phyloP scores from a whole-genome alignment of 352 stramenopile genomes.

The Globisporangium spiculum region DNA sequence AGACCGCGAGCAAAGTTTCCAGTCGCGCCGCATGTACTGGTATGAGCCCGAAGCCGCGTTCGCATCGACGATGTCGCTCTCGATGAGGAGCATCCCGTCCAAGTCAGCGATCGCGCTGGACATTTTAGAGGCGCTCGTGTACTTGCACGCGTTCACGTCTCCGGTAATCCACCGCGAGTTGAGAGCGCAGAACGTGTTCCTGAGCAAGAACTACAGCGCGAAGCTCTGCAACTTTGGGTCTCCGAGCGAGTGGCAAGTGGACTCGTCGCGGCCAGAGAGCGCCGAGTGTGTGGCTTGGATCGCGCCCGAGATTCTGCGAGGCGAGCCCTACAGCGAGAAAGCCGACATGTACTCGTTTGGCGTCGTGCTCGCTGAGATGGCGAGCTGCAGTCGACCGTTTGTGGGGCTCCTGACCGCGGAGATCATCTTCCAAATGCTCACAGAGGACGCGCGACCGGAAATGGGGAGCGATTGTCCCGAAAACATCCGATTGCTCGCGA shows the following conservation, averaged over 20 bases:
- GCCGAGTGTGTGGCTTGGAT: conserved; percentile 84
- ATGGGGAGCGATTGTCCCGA: conserved; percentile 54
- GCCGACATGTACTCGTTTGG: conserved; percentile 88
- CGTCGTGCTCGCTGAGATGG: conserved; percentile 72
- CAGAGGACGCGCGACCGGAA: conserved; percentile 41
- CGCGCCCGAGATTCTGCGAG: conserved; percentile 69
- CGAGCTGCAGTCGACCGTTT: conserved; percentile 62
- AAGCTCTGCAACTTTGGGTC: conserved; percentile 84
- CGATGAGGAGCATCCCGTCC: conserved; percentile 19
- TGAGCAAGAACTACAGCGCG: conserved; percentile 56
- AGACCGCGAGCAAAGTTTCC: conserved; percentile 13
- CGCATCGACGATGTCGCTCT: conserved; percentile 27
- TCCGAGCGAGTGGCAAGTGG: conserved; percentile 69
- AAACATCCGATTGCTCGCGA: conserved; percentile 35
- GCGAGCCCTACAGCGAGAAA: conserved; percentile 80
- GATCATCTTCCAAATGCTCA: conserved; percentile 61
- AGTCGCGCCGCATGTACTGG: conserved; percentile 12
- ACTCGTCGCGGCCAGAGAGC: conserved; percentile 69
- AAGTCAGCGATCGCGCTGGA: conserved; percentile 66
- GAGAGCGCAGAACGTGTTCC: conserved; percentile 74
- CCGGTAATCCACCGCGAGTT: conserved; percentile 80
- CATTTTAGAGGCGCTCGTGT: conserved; percentile 79
- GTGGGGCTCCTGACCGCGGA: conserved; percentile 62
- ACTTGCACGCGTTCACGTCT: conserved; percentile 78
- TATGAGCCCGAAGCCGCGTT: conserved; percentile 4